Evolutionary conservation across 805 yeast species (phyloP).

Genomic region (Lipomyces orientalis): DNA sequence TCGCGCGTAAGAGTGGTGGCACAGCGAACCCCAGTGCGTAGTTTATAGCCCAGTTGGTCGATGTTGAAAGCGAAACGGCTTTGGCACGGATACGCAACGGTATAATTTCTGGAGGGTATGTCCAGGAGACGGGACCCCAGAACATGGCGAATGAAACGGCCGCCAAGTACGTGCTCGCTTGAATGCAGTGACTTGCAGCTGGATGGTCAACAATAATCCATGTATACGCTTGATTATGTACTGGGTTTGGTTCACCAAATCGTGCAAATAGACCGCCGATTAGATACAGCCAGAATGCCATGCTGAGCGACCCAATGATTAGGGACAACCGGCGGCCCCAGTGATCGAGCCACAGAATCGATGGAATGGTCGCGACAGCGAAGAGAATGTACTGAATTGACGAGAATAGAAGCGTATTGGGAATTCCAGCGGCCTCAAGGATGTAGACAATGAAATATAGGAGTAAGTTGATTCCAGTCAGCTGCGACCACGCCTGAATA

Average conservation of each 20-base stretch:
- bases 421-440: slow-evolving; percentile 50
- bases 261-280: slow-evolving; percentile 37
- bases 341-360: slow-evolving; percentile 62
- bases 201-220: slow-evolving; percentile 33
- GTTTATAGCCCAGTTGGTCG: slow-evolving; percentile 70
- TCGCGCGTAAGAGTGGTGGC: slow-evolving; percentile 54
- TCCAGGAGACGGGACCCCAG: slow-evolving; percentile 61
- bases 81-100: slow-evolving; percentile 70
- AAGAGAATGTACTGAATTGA: slow-evolving; percentile 65
- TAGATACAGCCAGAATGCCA: slow-evolving; percentile 32
- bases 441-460: slow-evolving; percentile 71
- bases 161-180: slow-evolving; percentile 58
- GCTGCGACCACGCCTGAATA: slow-evolving; percentile 61
- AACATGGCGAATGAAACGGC: slow-evolving; percentile 60
- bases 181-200: slow-evolving; percentile 55
- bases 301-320: slow-evolving; percentile 33
- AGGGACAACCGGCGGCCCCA: slow-evolving; percentile 66
- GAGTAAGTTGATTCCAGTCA: slow-evolving; percentile 70
- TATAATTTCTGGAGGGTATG: slow-evolving; percentile 45
- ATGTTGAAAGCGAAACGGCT: slow-evolving; percentile 60
- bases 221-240: slow-evolving; percentile 32
- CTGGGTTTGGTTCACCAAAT: slow-evolving; percentile 34
- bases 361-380: slow-evolving; percentile 63
- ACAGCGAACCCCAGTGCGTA: slow-evolving; percentile 60
- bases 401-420: slow-evolving; percentile 56